A percentile compares a stretch with the other conserved stretches of the same genome.
Evolutionary conservation across 768 basidiomycete species (phyloP).

Genomic region (Atractiella rhizophila): DNA sequence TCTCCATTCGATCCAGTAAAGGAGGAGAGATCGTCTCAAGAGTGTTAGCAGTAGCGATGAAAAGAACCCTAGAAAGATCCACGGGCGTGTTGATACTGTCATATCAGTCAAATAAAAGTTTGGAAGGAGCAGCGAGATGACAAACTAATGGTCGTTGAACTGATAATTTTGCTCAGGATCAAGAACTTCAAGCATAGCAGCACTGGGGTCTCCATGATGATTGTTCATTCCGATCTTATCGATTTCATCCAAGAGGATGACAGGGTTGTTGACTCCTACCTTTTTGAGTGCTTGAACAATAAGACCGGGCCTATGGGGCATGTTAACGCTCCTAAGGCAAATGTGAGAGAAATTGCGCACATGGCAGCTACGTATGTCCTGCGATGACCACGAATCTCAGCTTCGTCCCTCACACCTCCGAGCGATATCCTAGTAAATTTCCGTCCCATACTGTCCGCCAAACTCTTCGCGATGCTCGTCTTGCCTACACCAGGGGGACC

Average conservation of each 20-base stretch:
- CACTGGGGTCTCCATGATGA: slow-evolving; percentile 73
- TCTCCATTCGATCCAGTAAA: slow-evolving; percentile 66
- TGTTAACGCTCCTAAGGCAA: neutral
- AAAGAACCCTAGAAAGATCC: slow-evolving; percentile 29
- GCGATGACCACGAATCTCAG: slow-evolving; percentile 48
- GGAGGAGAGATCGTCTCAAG: slow-evolving; percentile 73
- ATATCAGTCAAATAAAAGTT: slow-evolving; percentile 3
- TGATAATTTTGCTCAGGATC: slow-evolving; percentile 26
- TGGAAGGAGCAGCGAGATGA: slow-evolving; percentile 30
- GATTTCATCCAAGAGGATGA: slow-evolving; percentile 70
- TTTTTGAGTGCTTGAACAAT: slow-evolving; percentile 56
- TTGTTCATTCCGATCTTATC: slow-evolving; percentile 50
- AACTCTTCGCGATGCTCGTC: slow-evolving; percentile 67
- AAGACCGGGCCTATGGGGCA: neutral
- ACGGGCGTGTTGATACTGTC: slow-evolving; percentile 37
- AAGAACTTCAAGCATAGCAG: slow-evolving; percentile 68
- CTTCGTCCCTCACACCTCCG: slow-evolving; percentile 81
- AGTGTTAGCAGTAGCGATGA: slow-evolving; percentile 77
- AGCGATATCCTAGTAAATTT: slow-evolving; percentile 81
- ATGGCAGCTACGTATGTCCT: slow-evolving; percentile 44
- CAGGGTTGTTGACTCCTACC: slow-evolving; percentile 52
- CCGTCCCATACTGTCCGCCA: slow-evolving; percentile 54
- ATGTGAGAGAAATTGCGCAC: slow-evolving; percentile 14
- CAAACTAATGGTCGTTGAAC: slow-evolving; percentile 63
- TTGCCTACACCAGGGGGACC: slow-evolving; percentile 82